Conservation (phyloP, 2,329 filamentous ascomycete species). For the Aspergillus sp. region DNA sequence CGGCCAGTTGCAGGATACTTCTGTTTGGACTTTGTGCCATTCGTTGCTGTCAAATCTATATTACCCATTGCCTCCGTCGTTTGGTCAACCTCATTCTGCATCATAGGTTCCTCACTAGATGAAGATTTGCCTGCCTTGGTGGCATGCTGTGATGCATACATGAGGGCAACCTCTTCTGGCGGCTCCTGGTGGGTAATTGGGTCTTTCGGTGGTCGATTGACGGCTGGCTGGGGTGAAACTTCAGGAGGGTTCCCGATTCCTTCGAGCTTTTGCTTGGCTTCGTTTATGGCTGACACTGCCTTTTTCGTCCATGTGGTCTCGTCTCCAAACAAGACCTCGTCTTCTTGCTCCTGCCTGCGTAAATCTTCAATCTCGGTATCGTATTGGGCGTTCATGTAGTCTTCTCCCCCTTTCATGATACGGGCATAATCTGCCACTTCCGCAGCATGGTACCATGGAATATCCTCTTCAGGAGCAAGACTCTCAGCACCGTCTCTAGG, state of each 20-base stretch:
- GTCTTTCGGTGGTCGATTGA: conserved; percentile 48
- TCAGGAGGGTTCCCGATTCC: conserved; percentile 67
- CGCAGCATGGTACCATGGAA: conserved; percentile 93
- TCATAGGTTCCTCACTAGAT: conserved; percentile 22
- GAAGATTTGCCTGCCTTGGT: conserved; percentile 45
- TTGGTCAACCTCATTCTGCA: conserved; percentile 20
- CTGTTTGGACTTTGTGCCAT: conserved; percentile 24
- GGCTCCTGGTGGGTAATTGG: conserved; percentile 51
- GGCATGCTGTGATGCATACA: conserved; percentile 53
- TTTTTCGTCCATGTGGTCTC: conserved; percentile 91
- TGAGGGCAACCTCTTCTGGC: conserved; percentile 49
- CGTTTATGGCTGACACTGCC: conserved; percentile 71
- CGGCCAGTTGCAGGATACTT: conserved; percentile 17
- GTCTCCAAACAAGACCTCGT: conserved; percentile 88
- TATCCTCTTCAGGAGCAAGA: conserved; percentile 67
- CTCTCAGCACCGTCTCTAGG: conserved; percentile 78
- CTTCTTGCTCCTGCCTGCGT: conserved; percentile 75
- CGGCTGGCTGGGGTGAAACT: conserved; percentile 50
- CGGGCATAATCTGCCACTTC: conserved; percentile 93
- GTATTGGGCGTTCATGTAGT: conserved; percentile 82
- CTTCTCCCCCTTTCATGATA: conserved; percentile 89
- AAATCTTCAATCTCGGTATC: conserved; percentile 76
- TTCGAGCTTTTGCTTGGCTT: conserved; percentile 72
- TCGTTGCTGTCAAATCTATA: conserved; percentile 18
- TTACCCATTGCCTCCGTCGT: conserved; percentile 26